These are phyloP conservation scores for Acrocalymma vagum DNA, from an alignment of 2,329 filamentous ascomycete species.

Conservation along the genomic window DNA sequence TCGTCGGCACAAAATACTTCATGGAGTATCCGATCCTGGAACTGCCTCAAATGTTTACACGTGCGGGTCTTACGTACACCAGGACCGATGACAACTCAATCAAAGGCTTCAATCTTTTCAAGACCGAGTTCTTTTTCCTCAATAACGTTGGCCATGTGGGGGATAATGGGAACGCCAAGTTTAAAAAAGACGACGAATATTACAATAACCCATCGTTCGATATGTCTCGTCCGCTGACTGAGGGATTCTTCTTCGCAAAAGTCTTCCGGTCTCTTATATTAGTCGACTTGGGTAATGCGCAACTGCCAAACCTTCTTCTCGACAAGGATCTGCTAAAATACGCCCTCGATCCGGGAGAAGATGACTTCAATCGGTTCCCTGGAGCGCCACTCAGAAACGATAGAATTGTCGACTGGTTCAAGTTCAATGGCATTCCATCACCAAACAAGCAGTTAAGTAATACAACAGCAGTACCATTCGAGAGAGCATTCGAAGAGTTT, in stretches of 20 bases:
- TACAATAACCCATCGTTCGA: constrained; percentile 8
- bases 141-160: background rate
- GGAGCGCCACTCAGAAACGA: constrained; percentile 3
- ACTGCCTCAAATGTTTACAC: background rate
- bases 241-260: constrained; percentile 8
- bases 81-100: constrained; percentile 1
- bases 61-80: background rate
- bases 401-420: constrained; percentile 1
- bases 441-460: background rate
- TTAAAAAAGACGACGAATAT: background rate
- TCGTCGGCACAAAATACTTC: constrained; percentile 4
- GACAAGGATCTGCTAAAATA: constrained; percentile 8
- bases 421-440: constrained; percentile 2
- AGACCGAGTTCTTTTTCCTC: constrained; percentile 2
- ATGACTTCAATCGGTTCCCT: constrained; percentile 9
- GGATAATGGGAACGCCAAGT: background rate
- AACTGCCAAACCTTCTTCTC: constrained; percentile 8
- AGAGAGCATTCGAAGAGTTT: constrained; percentile 1
- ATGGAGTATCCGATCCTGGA: constrained; percentile 6
- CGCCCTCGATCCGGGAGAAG: constrained; percentile 7
- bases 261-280: constrained; percentile 12
- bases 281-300: constrained; percentile 9
- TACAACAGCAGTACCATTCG: background rate
- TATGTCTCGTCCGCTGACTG: constrained; percentile 10
- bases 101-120: constrained; percentile 1